Evolutionary conservation across 225 moss, liverwort and hornwort species (phyloP), one percentile per base, ranked within the genome.

Genomic region (Lunularia cruciata): DNA sequence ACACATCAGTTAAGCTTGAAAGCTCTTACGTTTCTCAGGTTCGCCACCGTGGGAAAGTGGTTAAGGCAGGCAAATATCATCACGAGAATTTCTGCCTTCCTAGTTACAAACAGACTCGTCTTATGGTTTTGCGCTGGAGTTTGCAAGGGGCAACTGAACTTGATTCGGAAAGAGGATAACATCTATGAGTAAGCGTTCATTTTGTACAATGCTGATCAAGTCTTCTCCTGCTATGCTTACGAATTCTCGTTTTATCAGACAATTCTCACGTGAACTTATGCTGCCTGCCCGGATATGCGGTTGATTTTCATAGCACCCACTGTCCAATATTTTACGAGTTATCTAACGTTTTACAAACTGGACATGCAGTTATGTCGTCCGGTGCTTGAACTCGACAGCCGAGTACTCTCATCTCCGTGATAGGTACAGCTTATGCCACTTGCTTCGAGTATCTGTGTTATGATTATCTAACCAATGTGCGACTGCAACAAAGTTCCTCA

Each of bases 61-160:
- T 83, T 98, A 2, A 76, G 83, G 68, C 93, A 91, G 78, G 93
- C 91, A 0, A 89, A 91, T 43, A 72, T 91, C n/a, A 32, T 91
- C 52, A 89, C 71, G 1, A 81, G 91, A 11, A 36, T 89, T 10
- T 91, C 93, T 39, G 86, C 98, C 0, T 93, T 80, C 54, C 64
- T 98, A 32, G 91, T 98, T 18, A 98, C 98, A 37, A 98, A 98
- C 56, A 82, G 88, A 57, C 23, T 98, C 2, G 98, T 98, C 8
- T 72, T 98, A 30, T 98, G 98, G 98, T 98, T 98, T 70, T 98
- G 98, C 72, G 98, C 98, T 20, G 98, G 98, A 51, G 98, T 98
- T 34, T 98, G 98, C 85, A 93, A 93, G 78, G 93, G 91, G 16
- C 98, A 98, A 72, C 88, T 98, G 36, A 86, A 74, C 27, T 73